Base-by-base conservation (phyloP, 75 land plant genomes). In the Cunninghamia lanceolata region DNA sequence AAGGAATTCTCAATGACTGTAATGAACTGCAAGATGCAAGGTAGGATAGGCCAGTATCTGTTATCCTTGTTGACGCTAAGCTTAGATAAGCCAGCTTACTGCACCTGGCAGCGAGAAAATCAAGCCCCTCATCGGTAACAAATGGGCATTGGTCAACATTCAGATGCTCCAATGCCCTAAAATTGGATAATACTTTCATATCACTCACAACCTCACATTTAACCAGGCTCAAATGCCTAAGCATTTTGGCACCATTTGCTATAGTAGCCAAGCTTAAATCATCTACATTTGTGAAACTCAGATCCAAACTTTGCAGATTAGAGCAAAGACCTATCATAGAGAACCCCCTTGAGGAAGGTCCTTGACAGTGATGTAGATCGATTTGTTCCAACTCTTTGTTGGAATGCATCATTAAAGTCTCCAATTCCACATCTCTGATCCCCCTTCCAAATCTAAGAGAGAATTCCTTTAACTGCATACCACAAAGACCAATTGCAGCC, bases 271-370 rank as follows among this genome's bases (percentile, higher is more conserved):
- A 77, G 68, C 91, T 87, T 54, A 90, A 40, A 74, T 87, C 91
- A 54, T 91, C 91, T 54, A 91, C 92, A 21, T 70, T 38, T 30
- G 92, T 91, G 11, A 84, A 91, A 73, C 92, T 91, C 86, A 91
- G 56, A 73, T 91, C 89, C 85, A 91, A 82, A 56, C 21, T 83
- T 42, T 76, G 39, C 66, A 91, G 50, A 59, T 90, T 90, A 21
- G 42, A 56, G 82, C 91, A 90, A 6, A 79, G 73, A 50, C 86
- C 83, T 56, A 91, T 90, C 1, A 87, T 56, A 39, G 91, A 91
- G 84, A 87, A 91, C n/a, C 91, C 92, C 74, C 85, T 87, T 43
- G 92, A 75, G 4, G 91, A 76, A 8, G 88, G 91, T 38, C 92
- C 92, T 16, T 25, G 30, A 40, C 92, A 91, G 56, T 76, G 25